These are phyloP conservation scores for Calonectria leucothoes DNA, from an alignment of 2,329 filamentous ascomycete genomes.

Conservation along the genomic window DNA sequence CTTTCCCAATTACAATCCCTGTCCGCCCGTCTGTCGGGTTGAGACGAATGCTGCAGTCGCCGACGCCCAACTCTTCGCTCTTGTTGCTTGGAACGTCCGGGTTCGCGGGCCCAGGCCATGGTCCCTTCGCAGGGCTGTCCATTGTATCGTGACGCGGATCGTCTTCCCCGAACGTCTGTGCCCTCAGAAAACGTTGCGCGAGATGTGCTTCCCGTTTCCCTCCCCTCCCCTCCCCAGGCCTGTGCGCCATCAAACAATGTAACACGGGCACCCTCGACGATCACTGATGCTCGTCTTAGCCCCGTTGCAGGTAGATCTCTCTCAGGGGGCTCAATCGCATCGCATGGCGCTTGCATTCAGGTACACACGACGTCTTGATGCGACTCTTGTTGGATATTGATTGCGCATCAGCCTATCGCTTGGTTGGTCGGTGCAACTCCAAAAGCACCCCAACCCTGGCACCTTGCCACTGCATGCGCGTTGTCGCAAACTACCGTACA, in stretches of 20 bases:
- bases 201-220: conserved; percentile 4
- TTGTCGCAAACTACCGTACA: conserved; percentile 16
- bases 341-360: conserved; percentile 8
- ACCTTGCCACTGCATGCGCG: conserved; percentile 3
- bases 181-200: background rate
- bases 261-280: conserved; percentile 11
- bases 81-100: background rate
- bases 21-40: background rate
- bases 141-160: conserved; percentile 10
- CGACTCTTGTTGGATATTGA: conserved; percentile 6
- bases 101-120: background rate
- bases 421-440: background rate
- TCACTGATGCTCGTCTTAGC: background rate
- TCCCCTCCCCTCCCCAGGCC: background rate
- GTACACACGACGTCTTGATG: background rate
- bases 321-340: background rate
- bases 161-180: conserved; percentile 20
- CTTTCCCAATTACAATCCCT: background rate
- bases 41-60: background rate
- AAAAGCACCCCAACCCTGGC: conserved; percentile 15
- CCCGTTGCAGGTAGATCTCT: background rate
- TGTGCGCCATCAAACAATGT: conserved; percentile 15
- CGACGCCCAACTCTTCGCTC: background rate
- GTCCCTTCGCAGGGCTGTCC: background rate
- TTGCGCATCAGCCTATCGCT: conserved; percentile 8